Conservation (phyloP, 2,329 filamentous ascomycete genomes). For the Aspergillus phoenicis region DNA sequence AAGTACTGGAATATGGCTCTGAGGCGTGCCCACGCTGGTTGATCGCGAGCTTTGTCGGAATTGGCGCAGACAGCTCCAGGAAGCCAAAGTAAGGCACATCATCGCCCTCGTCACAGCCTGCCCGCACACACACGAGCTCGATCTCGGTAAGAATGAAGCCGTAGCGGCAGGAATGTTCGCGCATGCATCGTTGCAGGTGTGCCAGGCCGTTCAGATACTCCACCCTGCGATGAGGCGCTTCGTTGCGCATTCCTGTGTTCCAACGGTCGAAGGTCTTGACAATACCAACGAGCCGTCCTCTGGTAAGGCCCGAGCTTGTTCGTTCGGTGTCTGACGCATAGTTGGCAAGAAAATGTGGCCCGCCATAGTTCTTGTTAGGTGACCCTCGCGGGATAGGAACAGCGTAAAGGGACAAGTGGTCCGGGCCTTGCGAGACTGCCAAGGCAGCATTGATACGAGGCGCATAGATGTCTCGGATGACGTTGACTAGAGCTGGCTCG, state of each 20-base stretch:
- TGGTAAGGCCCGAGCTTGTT: conserved; percentile 52
- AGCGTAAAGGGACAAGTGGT: conserved; percentile 55
- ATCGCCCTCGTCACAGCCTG: conserved; percentile 62
- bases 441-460: conserved; percentile 86
- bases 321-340: conserved; percentile 55
- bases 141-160: conserved; percentile 97
- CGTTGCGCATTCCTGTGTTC: conserved; percentile 91
- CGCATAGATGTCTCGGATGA: conserved; percentile 77
- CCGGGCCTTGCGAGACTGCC: conserved; percentile 69
- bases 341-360: conserved; percentile 57
- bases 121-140: conserved; percentile 86
- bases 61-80: conserved; percentile 69
- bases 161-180: conserved; percentile 88
- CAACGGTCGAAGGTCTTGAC: conserved; percentile 90
- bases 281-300: conserved; percentile 75
- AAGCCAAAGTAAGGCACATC: conserved; percentile 82
- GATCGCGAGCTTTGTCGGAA: conserved; percentile 53
- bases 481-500: conserved; percentile 71
- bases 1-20: conserved; percentile 12
- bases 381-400: conserved; percentile 41
- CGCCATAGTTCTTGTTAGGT: conserved; percentile 45
- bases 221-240: conserved; percentile 80
- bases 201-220: conserved; percentile 86
- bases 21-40: conserved; percentile 9
- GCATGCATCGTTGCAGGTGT: conserved; percentile 87